Percentiles rank a stretch among this genome's conserved stretches.
phyloP scores from a whole-genome alignment of 495 filamentous ascomycete species.

The Aspergillus diversus region DNA sequence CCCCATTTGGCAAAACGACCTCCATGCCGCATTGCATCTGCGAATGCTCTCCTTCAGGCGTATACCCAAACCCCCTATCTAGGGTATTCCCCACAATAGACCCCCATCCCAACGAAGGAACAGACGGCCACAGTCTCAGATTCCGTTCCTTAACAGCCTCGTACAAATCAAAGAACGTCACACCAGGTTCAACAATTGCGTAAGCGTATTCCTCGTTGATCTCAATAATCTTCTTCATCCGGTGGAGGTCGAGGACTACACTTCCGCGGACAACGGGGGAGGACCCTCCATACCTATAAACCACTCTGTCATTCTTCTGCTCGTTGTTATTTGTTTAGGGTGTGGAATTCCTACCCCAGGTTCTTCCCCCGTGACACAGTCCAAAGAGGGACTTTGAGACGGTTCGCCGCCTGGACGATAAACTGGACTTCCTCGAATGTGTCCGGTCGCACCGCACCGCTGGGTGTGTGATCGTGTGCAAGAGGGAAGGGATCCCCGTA shows the following conservation, averaged over 20 bases:
- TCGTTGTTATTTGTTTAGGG: too few relatives aligned
- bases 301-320: too few relatives aligned
- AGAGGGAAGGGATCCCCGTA: background rate
- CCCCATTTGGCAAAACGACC: background rate
- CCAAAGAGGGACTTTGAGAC: background rate
- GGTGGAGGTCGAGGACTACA: conserved; percentile 2
- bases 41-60: conserved; percentile 14
- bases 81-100: conserved; percentile 58
- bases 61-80: conserved; percentile 46
- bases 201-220: conserved; percentile 10
- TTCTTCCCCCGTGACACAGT: background rate
- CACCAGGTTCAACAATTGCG: conserved; percentile 48
- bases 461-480: background rate
- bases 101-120: conserved; percentile 60
- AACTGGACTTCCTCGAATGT: background rate
- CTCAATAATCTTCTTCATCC: conserved; percentile 1
- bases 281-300: background rate
- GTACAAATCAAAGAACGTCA: conserved; percentile 58
- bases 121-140: conserved; percentile 58
- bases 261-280: conserved; percentile 4
- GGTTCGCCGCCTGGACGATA: background rate
- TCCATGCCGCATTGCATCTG: conserved; percentile 10
- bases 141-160: conserved; percentile 50
- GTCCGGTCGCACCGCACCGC: background rate
- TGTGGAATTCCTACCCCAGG: background rate